Conservation (phyloP, 208 protist genomes). For the Acanthamoeba triangularis region DNA sequence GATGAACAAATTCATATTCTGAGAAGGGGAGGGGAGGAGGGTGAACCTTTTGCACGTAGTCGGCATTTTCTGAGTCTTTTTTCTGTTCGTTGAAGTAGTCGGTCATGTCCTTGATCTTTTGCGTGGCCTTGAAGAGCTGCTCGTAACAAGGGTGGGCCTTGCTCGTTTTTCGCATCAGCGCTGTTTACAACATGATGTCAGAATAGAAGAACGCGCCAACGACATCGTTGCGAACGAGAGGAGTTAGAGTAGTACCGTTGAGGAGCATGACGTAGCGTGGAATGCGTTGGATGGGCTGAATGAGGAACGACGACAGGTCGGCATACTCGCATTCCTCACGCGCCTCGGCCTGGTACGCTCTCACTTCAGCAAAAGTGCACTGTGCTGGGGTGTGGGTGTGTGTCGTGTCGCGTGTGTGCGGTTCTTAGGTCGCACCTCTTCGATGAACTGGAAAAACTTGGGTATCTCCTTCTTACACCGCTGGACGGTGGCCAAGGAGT, state of each 20-base stretch:
- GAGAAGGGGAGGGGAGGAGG: no score
- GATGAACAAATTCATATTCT: no score
- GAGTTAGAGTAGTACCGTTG: neutral
- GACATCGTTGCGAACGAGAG: no score
- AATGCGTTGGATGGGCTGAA: constrained; percentile 84
- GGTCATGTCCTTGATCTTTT: constrained; percentile 83
- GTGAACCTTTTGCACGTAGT: constrained; percentile 59
- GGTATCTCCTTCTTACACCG: constrained; percentile 78
- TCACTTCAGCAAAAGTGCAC: neutral
- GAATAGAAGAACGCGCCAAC: no score
- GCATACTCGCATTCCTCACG: constrained; percentile 48
- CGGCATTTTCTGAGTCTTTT: constrained; percentile 78
- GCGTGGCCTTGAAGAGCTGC: constrained; percentile 69
- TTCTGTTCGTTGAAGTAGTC: constrained; percentile 85
- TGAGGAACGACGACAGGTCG: constrained; percentile 79
- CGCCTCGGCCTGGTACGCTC: constrained; percentile 7
- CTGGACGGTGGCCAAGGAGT: constrained; percentile 72
- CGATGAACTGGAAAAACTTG: constrained; percentile 72
- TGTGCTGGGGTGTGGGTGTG: no score
- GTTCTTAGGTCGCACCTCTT: neutral
- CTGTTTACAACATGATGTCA: constrained; percentile 17
- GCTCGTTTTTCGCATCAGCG: constrained; percentile 52
- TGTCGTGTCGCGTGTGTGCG: no score
- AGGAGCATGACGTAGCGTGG: constrained; percentile 73
- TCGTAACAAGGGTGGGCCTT: neutral